Base-by-base conservation (phyloP, 108 stramenopile genomes). In the Fistulifera pelliculosa region DNA sequence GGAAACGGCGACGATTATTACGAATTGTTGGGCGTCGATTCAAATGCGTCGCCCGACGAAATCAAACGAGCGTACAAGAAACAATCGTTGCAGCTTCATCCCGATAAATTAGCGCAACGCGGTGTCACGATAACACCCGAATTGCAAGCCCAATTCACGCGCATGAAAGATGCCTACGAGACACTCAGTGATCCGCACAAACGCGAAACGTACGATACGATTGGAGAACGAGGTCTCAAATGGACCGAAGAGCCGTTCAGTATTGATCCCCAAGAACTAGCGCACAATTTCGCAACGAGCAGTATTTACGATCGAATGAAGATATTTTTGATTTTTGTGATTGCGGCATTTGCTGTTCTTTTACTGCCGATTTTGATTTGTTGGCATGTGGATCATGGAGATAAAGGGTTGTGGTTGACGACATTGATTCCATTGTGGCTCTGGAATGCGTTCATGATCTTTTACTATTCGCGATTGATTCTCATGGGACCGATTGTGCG, bases 41-140 rank as follows among this genome's bases (percentile, higher is more conserved):
- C 57, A 16, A 71, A 85, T 48, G 91, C 92, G 17, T 57, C 71
- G 13, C 62, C 52, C 17, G 90, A 92, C 2, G 94, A 95, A 54
- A 91, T 98, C 52, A 96, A 95, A 56, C 62, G 79, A 27, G 93
- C 94, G 25, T 97, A 97, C 77, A 95, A 94, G n/a, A 73, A 78
- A 21, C 81, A 88, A 70, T 76, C 76, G 24, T 77, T 97, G 10
- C 79, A 80, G 54, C 87, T 97, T 83, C 98, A 98, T 62, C n/a
- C n/a, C 11, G 98, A 98, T 80, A 98, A 97, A 69, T 76, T 95
- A 11, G 92, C 92, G 12, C 97, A 96, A 67, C 72, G 79, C 44
- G 94, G 94, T 7, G 48, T 77, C 48, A 53, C 56, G 15, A 80
- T 91, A 11, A 96, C 94, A 11, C 66, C 64, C 1, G 79, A 68